Conservation (phyloP, 78 protist species). For the Dictyostelium brefeldianum region DNA sequence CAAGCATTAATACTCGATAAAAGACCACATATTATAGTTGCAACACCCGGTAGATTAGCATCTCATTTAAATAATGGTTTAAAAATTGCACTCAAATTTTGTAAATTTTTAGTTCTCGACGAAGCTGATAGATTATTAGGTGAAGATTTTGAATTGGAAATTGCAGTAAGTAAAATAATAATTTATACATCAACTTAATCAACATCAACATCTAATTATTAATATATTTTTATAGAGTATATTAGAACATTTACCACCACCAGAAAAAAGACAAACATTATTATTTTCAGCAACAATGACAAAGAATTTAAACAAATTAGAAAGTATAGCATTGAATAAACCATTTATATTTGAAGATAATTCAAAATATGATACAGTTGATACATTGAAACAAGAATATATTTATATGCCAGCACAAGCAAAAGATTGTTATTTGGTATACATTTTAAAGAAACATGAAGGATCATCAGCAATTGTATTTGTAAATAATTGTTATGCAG, state of each 20-base stretch:
- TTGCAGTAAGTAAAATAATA: slow-evolving; percentile 50
- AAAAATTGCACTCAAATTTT: slow-evolving; percentile 34
- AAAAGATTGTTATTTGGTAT: slow-evolving; percentile 91
- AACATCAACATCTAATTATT: no score
- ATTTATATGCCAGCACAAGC: slow-evolving; percentile 93
- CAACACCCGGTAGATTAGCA: slow-evolving; percentile 98
- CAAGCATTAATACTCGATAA: slow-evolving; percentile 86
- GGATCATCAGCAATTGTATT: slow-evolving; percentile 79
- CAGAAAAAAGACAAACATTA: slow-evolving; percentile 70
- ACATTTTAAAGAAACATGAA: slow-evolving; percentile 38
- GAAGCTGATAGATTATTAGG: slow-evolving; percentile 95
- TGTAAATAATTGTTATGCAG: slow-evolving; percentile 69
- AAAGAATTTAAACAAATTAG: slow-evolving; percentile 43
- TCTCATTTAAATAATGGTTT: slow-evolving; percentile 79
- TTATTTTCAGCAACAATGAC: slow-evolving; percentile 98
- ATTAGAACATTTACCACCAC: slow-evolving; percentile 73
- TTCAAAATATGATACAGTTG: slow-evolving; percentile 89
- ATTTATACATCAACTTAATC: background rate
- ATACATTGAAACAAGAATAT: slow-evolving; percentile 91
- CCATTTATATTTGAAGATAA: slow-evolving; percentile 76
- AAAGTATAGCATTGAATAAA: slow-evolving; percentile 4
- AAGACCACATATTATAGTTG: slow-evolving; percentile 96
- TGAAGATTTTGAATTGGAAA: slow-evolving; percentile 82
- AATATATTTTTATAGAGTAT: slow-evolving; percentile 23
- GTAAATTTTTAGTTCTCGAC: slow-evolving; percentile 90